Base-by-base conservation (phyloP, 208 protist genomes). In the Phytomonas sp. region DNA sequence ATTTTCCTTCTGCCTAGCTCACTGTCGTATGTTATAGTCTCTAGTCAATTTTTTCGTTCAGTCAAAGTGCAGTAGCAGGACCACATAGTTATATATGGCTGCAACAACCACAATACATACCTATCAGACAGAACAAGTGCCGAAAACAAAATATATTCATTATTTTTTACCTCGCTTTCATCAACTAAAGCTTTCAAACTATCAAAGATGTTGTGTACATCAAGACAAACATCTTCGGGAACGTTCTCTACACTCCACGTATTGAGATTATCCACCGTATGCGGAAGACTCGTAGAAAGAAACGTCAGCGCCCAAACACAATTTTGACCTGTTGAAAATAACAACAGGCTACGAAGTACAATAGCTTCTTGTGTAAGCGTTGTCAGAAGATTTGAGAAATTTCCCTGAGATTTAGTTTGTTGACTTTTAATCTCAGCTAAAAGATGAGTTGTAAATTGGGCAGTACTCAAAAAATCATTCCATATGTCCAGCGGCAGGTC, bases 11-110 rank as follows among this genome's bases (percentile, higher is more conserved):
- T 23, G 40, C 40, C 40, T 49, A 49, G 2, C 40, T 12, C 40
- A 23, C 40, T 49, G 19, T 37, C 34, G 8, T 49, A 49, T 49
- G 40, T 16, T 49, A 49, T 4, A 49, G 14, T 2, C 19, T 49
- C 14, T 49, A 16, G 19, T 49, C 40, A 49, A 4, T 49, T 19
- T 23, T 49, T 16, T 49, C 7, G 10, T 49, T 16, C 40, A 49
- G 6, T 23, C 40, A 49, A 19, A 49, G 40, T 49, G 14, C 40
- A 49, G 12, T 49, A 49, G 40, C 40, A 49, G 12, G 40, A 49
- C 40, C 40, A 42, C 75, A 79, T 79, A 32, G 71, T 63, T 12
- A 37, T 63, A 60, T 79, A 75, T 0, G 75, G 75, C 67, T 71
- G 49, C n/a, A 69, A n/a, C 60, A 79, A 59, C 12, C 49, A 60